Conservation (phyloP, 345 rosid genomes). For the Eucalyptus cladocalyx region DNA sequence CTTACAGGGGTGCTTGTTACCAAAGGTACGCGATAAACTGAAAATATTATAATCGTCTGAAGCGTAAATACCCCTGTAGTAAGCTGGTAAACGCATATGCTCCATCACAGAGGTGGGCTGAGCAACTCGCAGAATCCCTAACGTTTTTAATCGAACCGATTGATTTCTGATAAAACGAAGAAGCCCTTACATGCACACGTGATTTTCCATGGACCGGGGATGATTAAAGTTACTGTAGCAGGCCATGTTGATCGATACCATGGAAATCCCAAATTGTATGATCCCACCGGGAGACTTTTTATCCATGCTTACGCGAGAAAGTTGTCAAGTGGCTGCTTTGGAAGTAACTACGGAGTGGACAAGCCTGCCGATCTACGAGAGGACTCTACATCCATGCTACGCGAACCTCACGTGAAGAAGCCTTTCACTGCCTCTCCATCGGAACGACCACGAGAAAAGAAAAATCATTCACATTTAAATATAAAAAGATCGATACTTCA, state of each 20-base stretch:
- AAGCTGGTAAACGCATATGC: not conserved
- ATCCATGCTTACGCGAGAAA: not conserved
- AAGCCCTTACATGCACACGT: not conserved
- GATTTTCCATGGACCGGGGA: not conserved
- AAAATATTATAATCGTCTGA: not conserved
- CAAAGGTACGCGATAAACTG: not conserved
- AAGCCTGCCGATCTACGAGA: not conserved
- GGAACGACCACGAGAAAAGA: not conserved
- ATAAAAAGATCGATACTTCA: not conserved
- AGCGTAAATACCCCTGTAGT: not conserved
- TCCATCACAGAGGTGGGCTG: not conserved
- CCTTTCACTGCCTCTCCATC: not conserved
- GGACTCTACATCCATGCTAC: not conserved
- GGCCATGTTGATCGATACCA: not conserved
- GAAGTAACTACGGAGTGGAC: not conserved
- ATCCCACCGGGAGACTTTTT: not conserved
- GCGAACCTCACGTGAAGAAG: not conserved
- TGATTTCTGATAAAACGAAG: not conserved
- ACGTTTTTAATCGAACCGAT: not conserved
- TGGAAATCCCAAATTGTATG: not conserved
- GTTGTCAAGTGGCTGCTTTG: not conserved
- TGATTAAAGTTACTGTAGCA: not conserved
- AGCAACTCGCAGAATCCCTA: not conserved
- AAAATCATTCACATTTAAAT: not conserved
- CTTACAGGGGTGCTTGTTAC: no score